Base-by-base conservation (phyloP, 2,329 filamentous ascomycete species). In the Dothiorella sarmentorum region DNA sequence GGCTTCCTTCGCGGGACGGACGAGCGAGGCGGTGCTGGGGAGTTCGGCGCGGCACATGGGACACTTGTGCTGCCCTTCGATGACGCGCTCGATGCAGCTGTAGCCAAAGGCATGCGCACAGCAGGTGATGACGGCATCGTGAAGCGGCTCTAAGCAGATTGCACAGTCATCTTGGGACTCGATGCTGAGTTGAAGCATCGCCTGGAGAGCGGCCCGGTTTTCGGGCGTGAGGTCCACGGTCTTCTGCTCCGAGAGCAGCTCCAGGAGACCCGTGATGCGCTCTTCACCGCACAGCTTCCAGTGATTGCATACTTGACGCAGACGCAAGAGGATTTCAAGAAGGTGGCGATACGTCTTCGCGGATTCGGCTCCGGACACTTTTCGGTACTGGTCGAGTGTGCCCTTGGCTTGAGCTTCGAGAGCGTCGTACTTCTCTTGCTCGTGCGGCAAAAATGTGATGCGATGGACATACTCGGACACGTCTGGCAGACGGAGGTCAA, bases 81-180 rank as follows among this genome's bases (percentile, higher is more conserved):
- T 87, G 51, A 89, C 87, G 63, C 84, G 83, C 55, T 84, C 78
- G 62, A 96, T 91, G 69, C 92, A 96, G 4, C 77, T 74, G 20
- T 78, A 79, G 64, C 91, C 91, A 71, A 91, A 96, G 1, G 85
- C 79, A 70, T 96, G 91, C 24, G 89, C 90, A 73, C 91, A 96
- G 47, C 86, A 83, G 1, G 91, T 96, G 66, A 96, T 95, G 55
- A 94, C 84, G 0, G 91, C 90, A 3, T 83, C 77, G 24, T 84
- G 83, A 2, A 93, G 78, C 0, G 78, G 76, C 27, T 95, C 90
- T 29, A 92, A 82, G 71, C 92, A 96, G 53, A 96, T 83, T 0
- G 89, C 80, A 67, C 92, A 96, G 61, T 92, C 87, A 65, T 96
- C 91, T 61, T 90, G 88, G 44, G 80, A 87, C 63, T 95, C 90